Evolutionary conservation across 208 protist genomes (phyloP), one percentile per base, ranked within the genome.

Genomic region (Leishmania mexicana): DNA sequence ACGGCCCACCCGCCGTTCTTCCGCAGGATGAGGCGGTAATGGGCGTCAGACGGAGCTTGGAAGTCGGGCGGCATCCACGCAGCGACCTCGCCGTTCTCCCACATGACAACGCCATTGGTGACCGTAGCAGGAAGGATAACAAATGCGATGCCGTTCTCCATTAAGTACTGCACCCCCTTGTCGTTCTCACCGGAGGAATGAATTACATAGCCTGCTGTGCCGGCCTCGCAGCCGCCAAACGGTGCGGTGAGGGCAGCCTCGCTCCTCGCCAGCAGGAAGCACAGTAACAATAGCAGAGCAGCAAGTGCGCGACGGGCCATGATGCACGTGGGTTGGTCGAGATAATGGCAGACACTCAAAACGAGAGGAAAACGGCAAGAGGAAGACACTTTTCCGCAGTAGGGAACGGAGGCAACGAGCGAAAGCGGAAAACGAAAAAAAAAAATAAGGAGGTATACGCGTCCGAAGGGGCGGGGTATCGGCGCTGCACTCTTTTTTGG

Each of bases 91-190:
- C 86, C 89, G 76, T 89, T 85, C 19, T 89, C 81, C 86, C 87
- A 88, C 65, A 85, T 78, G 2, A 83, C 47, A 4, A 76, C 40
- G 42, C 85, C 87, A 19, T 83, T 74, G 21, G 75, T 79, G 4
- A 89, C 83, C 42, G 83, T 85, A 53, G 81, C 91, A 24, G 81
- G 88, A 57, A 92, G 85, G 57, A 79, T 83, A 28, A 89, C 91
- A 31, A 73, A 78, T 28, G 81, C 6, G 31, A 89, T 40, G 51
- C 64, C 79, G n/a, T 83, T 74, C 1, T 70, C 67, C 11, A 49
- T 57, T 15, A 94, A 82, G 80, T 83, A 92, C 60, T 68, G 71
- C 57, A 81, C 84, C 24, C 85, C 87, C 57, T 71, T 86, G 1
- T 76, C 76, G 72, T 92, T 94, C 57, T 91, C 82, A 6, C 38